phyloP scores from a whole-genome alignment of 805 yeast species.

The Pichia californica region DNA sequence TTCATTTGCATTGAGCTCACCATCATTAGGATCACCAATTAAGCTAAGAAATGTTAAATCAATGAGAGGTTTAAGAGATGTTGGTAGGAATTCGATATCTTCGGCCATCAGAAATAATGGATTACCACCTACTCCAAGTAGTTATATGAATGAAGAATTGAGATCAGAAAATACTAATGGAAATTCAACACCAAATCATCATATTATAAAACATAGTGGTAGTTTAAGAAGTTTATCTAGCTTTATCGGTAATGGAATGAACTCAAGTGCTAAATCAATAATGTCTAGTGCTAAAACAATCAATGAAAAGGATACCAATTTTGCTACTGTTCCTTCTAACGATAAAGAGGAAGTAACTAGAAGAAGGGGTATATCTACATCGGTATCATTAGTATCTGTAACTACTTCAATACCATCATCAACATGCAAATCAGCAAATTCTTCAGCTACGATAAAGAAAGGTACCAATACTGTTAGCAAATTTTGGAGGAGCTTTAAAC shows the following conservation, averaged over 20 bases:
- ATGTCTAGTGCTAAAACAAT: background rate
- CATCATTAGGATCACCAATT: conserved; percentile 8
- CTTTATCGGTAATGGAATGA: conserved; percentile 9
- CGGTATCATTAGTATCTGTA: background rate
- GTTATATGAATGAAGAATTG: too few species aligned
- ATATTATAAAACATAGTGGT: background rate
- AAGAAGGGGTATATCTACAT: background rate
- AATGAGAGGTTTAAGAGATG: conserved; percentile 3
- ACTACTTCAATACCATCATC: background rate
- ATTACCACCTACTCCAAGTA: conserved; percentile 2
- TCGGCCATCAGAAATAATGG: background rate
- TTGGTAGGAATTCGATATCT: background rate
- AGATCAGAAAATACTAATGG: too few species aligned
- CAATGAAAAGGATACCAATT: too few species aligned
- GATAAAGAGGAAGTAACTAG: too few species aligned
- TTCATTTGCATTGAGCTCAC: conserved; percentile 3
- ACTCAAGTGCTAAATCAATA: conserved; percentile 1
- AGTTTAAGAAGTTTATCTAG: conserved; percentile 6
- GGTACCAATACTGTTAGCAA: conserved; percentile 5
- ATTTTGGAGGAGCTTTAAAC: too few species aligned
- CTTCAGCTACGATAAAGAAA: background rate
- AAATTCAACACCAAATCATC: too few species aligned
- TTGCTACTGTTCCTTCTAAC: too few species aligned
- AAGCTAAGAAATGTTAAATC: conserved; percentile 7
- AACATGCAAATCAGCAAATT: background rate